These are phyloP conservation scores for Colletotrichum somersetense DNA, from an alignment of 2,329 filamentous ascomycete species.

Conservation along the genomic window DNA sequence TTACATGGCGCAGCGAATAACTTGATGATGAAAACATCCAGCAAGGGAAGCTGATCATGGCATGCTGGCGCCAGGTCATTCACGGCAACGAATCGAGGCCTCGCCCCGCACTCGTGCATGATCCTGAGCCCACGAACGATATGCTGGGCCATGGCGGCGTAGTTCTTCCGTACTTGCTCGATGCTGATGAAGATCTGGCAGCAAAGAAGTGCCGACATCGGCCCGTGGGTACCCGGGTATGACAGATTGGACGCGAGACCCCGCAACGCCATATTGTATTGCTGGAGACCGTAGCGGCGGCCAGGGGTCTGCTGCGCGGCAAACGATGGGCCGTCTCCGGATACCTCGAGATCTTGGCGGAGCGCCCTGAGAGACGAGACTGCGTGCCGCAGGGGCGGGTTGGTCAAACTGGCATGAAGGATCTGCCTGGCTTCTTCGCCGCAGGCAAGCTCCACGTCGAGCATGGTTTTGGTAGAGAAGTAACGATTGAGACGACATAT, in stretches of 20 bases:
- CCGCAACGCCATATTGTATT: slow-evolving; percentile 57
- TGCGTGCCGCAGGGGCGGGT: slow-evolving; percentile 54
- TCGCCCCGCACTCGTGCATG: slow-evolving; percentile 56
- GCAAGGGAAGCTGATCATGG: slow-evolving; percentile 51
- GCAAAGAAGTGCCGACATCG: slow-evolving; percentile 57
- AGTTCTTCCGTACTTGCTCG: slow-evolving; percentile 57
- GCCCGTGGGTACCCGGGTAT: slow-evolving; percentile 46
- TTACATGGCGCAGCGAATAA: slow-evolving; percentile 57
- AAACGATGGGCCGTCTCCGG: slow-evolving; percentile 24
- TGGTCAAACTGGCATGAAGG: slow-evolving; percentile 53
- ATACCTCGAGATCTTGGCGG: slow-evolving; percentile 55
- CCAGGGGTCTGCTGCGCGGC: no score
- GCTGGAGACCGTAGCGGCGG: slow-evolving; percentile 42
- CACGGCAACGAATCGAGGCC: slow-evolving; percentile 49
- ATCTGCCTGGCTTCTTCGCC: slow-evolving; percentile 55
- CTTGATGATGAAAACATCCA: slow-evolving; percentile 58
- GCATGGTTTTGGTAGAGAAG: slow-evolving; percentile 58
- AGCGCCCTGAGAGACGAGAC: slow-evolving; percentile 55
- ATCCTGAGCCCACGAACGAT: slow-evolving; percentile 59
- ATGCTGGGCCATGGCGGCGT: slow-evolving; percentile 57
- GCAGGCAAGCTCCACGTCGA: slow-evolving; percentile 54
- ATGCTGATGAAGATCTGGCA: slow-evolving; percentile 63
- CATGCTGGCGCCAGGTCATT: slow-evolving; percentile 50
- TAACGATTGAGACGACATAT: slow-evolving; percentile 53
- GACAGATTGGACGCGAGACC: slow-evolving; percentile 56